Evolutionary conservation across 2,329 filamentous ascomycete species (phyloP).

Genomic region (Xylaria sp.): DNA sequence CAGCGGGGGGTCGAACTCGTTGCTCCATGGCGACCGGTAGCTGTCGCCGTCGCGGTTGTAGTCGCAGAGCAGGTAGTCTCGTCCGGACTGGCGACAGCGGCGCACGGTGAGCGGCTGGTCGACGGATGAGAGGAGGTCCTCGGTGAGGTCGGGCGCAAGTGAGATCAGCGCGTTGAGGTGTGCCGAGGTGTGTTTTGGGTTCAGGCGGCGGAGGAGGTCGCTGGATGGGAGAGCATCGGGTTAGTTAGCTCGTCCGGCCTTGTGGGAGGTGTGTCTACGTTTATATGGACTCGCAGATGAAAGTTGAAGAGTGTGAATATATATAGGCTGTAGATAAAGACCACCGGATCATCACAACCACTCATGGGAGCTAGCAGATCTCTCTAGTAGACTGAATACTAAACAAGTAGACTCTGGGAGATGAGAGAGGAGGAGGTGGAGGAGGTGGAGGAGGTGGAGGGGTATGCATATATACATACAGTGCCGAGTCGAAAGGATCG

Average conservation of each 20-base stretch:
- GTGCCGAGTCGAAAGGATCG: conserved; percentile 79
- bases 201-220: conserved; percentile 96
- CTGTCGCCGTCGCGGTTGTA: conserved; percentile 99
- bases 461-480: conserved; percentile 67
- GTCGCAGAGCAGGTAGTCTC: conserved; percentile 98
- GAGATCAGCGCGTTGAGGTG: conserved; percentile 91
- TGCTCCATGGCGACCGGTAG: conserved; percentile 98
- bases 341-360: neutral
- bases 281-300: conserved; percentile 1
- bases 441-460: conserved; percentile 17
- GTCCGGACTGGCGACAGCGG: conserved; percentile 86
- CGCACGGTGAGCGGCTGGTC: conserved; percentile 92
- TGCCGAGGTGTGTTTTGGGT: conserved; percentile 87
- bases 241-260: neutral
- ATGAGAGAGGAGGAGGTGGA: conserved; percentile 21
- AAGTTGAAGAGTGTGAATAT: neutral
- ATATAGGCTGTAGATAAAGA: neutral
- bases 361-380: neutral
- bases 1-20: conserved; percentile 94
- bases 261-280: neutral
- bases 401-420: neutral
- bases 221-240: conserved; percentile 64
- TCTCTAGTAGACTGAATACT: conserved; percentile 6
- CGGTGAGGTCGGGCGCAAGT: conserved; percentile 89
- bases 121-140: conserved; percentile 97